A percentile compares a stretch with the other conserved stretches of the same genome.
Conservation (phyloP, 768 basidiomycete species). For the Phanerochaete carnosa region DNA sequence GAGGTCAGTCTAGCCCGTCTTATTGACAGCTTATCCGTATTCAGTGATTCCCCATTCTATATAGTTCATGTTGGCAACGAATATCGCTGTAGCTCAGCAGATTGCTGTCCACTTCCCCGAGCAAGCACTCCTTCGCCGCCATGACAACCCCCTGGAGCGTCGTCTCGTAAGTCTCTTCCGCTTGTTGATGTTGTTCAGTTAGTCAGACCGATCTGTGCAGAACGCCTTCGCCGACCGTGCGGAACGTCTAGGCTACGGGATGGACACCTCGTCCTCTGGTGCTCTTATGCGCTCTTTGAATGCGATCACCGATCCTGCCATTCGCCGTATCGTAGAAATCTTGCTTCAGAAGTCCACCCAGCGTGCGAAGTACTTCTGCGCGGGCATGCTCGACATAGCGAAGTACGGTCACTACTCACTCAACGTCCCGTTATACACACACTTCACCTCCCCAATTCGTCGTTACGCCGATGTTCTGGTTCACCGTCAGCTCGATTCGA, state of each 20-base stretch:
- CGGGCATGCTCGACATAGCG: constrained; percentile 98
- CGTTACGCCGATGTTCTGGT: constrained; percentile 93
- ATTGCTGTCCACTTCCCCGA: constrained; percentile 94
- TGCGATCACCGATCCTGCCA: constrained; percentile 67
- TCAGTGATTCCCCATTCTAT: neutral
- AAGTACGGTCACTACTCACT: constrained; percentile 95
- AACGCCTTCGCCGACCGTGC: constrained; percentile 79
- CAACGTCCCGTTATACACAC: constrained; percentile 87
- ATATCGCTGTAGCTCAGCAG: constrained; percentile 87
- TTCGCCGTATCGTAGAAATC: constrained; percentile 76
- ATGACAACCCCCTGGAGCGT: constrained; percentile 90
- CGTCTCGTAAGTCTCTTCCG: constrained; percentile 63
- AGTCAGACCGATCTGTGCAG: constrained; percentile 33
- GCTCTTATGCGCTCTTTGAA: constrained; percentile 83
- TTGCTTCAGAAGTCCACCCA: constrained; percentile 91
- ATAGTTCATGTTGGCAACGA: constrained; percentile 93
- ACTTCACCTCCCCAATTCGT: constrained; percentile 90
- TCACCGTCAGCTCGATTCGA: constrained; percentile 93
- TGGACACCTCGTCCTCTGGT: constrained; percentile 78
- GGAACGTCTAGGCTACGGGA: constrained; percentile 73
- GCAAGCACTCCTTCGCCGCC: constrained; percentile 93
- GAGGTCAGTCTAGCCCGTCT: constrained; percentile 53
- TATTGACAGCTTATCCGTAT: neutral
- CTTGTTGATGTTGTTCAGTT: constrained; percentile 1
- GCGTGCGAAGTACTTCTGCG: constrained; percentile 96